Conservation (phyloP, 176 grass and related monocot genomes). For the Lolium perenne region DNA sequence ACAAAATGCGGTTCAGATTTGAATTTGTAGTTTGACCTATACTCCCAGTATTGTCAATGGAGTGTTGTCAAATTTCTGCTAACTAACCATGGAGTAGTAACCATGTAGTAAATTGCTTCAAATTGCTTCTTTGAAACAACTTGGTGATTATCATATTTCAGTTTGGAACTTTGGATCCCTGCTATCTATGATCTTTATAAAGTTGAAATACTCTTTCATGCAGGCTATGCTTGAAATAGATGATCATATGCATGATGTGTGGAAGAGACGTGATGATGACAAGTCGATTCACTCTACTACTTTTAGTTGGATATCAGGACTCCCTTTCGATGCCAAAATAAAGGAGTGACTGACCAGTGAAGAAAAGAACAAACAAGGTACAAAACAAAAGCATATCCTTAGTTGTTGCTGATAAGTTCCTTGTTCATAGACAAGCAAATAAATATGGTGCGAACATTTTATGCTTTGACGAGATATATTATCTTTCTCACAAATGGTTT, state of each 20-base stretch:
- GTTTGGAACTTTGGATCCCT: background rate
- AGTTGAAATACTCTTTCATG: background rate
- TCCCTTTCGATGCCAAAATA: conserved; percentile 81
- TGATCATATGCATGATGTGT: conserved; percentile 93
- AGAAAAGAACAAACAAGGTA: conserved; percentile 86
- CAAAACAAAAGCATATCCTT: conserved; percentile 78
- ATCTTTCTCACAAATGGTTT: no score
- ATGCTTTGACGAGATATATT: conserved; percentile 97
- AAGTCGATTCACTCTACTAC: conserved; percentile 46
- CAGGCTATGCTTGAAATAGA: conserved; percentile 99
- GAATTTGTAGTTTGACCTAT: no score
- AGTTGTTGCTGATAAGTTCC: conserved; percentile 96
- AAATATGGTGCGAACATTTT: conserved; percentile 92
- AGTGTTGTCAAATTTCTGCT: no score
- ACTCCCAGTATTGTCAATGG: no score
- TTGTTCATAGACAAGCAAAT: conserved; percentile 81
- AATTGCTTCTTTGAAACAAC: conserved; percentile 1
- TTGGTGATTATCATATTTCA: conserved; percentile 6
- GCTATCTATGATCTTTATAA: conserved; percentile 21
- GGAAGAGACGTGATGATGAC: conserved; percentile 64
- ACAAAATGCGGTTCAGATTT: no score
- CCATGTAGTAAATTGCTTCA: no score
- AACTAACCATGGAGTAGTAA: no score
- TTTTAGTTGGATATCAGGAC: conserved; percentile 84
- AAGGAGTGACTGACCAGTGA: conserved; percentile 95